A percentile compares a stretch with the other conserved stretches of the same genome.
Evolutionary conservation across 2,329 filamentous ascomycete species (phyloP).

Genomic region (Calcarisporium arbuscula): DNA sequence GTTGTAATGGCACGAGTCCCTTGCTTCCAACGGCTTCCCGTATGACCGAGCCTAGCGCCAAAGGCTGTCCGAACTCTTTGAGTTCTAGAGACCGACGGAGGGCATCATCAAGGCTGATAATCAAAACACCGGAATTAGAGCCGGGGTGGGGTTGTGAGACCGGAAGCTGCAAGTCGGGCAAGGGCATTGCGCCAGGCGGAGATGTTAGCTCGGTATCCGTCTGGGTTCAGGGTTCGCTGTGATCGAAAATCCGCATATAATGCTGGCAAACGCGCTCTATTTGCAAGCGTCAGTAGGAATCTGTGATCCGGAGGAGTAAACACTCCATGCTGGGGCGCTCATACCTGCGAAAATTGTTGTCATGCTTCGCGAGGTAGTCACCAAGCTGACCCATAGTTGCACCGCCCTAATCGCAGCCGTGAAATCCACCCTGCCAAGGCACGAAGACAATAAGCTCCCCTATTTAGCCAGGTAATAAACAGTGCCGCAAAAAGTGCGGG

Average conservation of each 20-base stretch:
- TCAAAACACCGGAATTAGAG: constrained; percentile 38
- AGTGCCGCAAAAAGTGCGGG: no score
- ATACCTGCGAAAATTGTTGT: constrained; percentile 56
- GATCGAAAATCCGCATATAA: constrained; percentile 82
- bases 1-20: constrained; percentile 62
- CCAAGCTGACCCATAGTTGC: constrained; percentile 61
- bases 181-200: constrained; percentile 73
- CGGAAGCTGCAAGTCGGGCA: constrained; percentile 59
- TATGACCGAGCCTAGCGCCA: constrained; percentile 73
- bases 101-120: constrained; percentile 51
- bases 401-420: no score
- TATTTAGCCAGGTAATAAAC: no score
- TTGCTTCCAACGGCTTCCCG: constrained; percentile 63
- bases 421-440: no score
- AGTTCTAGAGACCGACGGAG: constrained; percentile 67
- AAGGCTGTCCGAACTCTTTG: constrained; percentile 72
- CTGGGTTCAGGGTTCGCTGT: constrained; percentile 71
- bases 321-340: constrained; percentile 4
- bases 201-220: constrained; percentile 77
- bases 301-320: background rate
- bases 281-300: background rate
- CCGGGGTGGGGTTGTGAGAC: constrained; percentile 40
- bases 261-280: constrained; percentile 69
- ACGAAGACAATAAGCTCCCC: no score
- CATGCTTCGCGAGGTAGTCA: constrained; percentile 55